A percentile compares a stretch with the other conserved stretches of the same genome.
phyloP scores from a whole-genome alignment of 208 protist genomes.

The Zelonia costaricensis region DNA sequence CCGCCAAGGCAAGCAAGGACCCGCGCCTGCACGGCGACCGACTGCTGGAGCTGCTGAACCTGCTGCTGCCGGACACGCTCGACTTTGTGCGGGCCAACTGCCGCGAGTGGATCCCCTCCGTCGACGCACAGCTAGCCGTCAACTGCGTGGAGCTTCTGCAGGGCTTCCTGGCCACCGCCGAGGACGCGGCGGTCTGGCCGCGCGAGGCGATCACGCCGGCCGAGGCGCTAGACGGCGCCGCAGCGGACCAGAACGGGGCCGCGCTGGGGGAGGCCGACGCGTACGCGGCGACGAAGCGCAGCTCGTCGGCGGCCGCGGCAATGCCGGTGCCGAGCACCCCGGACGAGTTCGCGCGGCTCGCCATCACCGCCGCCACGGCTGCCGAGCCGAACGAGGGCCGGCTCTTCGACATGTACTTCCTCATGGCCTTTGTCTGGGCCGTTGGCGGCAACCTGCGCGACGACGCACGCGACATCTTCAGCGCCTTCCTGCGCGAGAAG shows the following conservation, averaged over 20 bases:
- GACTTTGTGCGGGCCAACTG: slow-evolving; percentile 89
- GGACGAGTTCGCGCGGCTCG: slow-evolving; percentile 69
- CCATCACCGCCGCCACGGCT: slow-evolving; percentile 57
- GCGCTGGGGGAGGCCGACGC: slow-evolving; percentile 4
- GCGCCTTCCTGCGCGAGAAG: slow-evolving; percentile 71
- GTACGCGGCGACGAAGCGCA: slow-evolving; percentile 11
- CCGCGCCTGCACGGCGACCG: slow-evolving; percentile 54
- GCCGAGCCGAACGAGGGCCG: slow-evolving; percentile 45
- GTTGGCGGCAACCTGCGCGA: slow-evolving; percentile 95
- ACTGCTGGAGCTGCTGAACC: slow-evolving; percentile 73
- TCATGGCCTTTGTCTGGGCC: slow-evolving; percentile 97
- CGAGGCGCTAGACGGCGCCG: slow-evolving; percentile 31
- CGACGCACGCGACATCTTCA: slow-evolving; percentile 85
- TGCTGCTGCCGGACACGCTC: slow-evolving; percentile 78
- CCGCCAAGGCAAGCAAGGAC: slow-evolving; percentile 47
- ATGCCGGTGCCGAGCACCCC: slow-evolving; percentile 33
- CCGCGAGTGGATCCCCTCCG: slow-evolving; percentile 88
- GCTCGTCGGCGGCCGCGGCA: slow-evolving; percentile 9
- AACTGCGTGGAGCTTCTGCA: slow-evolving; percentile 92
- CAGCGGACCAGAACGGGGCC: slow-evolving; percentile 22
- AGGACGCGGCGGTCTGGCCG: slow-evolving; percentile 59
- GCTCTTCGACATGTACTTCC: slow-evolving; percentile 93
- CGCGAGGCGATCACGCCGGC: slow-evolving; percentile 36
- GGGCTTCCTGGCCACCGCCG: slow-evolving; percentile 58
- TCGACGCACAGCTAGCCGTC: slow-evolving; percentile 90